Percentiles rank a stretch among this genome's conserved stretches.
Conservation (phyloP, 139 green algal species). For the Haematococcus sp. region DNA sequence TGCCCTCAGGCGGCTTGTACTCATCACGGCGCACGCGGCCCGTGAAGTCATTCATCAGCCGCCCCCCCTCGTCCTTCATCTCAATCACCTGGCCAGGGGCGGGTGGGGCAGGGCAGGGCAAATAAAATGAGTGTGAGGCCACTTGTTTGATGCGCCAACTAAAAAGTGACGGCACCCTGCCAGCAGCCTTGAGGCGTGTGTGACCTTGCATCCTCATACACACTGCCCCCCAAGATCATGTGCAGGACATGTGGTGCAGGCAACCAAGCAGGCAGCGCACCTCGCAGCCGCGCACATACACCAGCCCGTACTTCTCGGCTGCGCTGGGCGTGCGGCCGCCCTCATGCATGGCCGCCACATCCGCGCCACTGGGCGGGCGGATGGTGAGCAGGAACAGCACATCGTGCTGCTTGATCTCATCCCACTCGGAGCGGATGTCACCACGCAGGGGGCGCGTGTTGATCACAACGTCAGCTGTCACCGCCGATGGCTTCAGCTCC, state of each 20-base stretch:
- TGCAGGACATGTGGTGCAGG: no score
- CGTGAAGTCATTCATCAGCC: constrained; percentile 95
- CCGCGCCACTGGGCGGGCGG: constrained; percentile 34
- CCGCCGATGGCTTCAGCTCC: constrained; percentile 78
- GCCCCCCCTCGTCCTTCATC: constrained; percentile 41
- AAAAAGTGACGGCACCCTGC: no score
- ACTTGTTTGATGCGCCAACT: no score
- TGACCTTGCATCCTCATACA: no score
- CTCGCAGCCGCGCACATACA: constrained; percentile 84
- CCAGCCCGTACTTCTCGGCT: constrained; percentile 65
- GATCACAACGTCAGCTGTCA: constrained; percentile 78
- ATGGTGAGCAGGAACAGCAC: constrained; percentile 92
- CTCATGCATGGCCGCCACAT: constrained; percentile 20
- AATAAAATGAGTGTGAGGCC: no score
- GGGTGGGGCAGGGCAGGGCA: neutral
- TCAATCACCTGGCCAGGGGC: constrained; percentile 28
- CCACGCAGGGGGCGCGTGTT: constrained; percentile 56
- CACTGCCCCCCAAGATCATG: no score
- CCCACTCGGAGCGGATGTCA: constrained; percentile 84
- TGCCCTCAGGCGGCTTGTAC: constrained; percentile 58
- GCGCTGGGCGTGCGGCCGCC: constrained; percentile 23
- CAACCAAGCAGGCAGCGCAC: no score
- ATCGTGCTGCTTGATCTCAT: constrained; percentile 89
- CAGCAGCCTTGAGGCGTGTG: no score
- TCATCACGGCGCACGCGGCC: constrained; percentile 74